phyloP scores from a whole-genome alignment of 2,329 filamentous ascomycete genomes.

The Trematosphaeria pertusa region DNA sequence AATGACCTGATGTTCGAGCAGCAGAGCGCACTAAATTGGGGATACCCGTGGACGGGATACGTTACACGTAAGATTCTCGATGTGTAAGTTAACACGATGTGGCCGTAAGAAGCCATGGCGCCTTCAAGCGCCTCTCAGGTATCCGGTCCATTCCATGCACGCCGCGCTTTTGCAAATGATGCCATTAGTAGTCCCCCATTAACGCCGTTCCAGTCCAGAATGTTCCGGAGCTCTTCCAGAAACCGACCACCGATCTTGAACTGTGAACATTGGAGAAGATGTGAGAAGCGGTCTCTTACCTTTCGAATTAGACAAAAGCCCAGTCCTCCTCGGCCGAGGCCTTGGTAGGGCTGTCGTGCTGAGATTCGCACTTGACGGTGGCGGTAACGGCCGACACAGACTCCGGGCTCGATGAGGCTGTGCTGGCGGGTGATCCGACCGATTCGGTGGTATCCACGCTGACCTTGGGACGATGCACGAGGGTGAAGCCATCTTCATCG shows the following conservation, averaged over 20 bases:
- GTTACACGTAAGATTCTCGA: too few species aligned
- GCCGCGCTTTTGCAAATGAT: too few species aligned
- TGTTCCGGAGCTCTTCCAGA: not conserved
- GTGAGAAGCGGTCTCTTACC: too few species aligned
- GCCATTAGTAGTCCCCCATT: too few species aligned
- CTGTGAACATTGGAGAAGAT: not conserved
- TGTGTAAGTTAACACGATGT: too few species aligned
- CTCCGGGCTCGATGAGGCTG: slow-evolving; percentile 21
- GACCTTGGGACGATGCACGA: slow-evolving; percentile 27
- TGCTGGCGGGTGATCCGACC: not conserved
- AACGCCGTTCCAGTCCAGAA: too few species aligned
- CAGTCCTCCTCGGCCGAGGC: slow-evolving; percentile 1
- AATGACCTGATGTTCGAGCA: too few species aligned
- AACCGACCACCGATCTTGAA: not conserved
- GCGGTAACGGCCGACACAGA: slow-evolving; percentile 6
- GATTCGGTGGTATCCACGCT: not conserved
- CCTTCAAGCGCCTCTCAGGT: too few species aligned
- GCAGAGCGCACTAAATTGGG: too few species aligned
- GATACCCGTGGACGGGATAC: too few species aligned
- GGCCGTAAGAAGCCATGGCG: too few species aligned
- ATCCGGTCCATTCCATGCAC: too few species aligned
- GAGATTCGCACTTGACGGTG: not conserved
- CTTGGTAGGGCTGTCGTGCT: not conserved
- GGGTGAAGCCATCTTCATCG: slow-evolving; percentile 31
- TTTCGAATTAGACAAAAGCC: slow-evolving; percentile 1